Percentiles rank a stretch among this genome's conserved stretches.
Conservation (phyloP, 176 grass and related monocot species). For the Triticum aestivum region DNA sequence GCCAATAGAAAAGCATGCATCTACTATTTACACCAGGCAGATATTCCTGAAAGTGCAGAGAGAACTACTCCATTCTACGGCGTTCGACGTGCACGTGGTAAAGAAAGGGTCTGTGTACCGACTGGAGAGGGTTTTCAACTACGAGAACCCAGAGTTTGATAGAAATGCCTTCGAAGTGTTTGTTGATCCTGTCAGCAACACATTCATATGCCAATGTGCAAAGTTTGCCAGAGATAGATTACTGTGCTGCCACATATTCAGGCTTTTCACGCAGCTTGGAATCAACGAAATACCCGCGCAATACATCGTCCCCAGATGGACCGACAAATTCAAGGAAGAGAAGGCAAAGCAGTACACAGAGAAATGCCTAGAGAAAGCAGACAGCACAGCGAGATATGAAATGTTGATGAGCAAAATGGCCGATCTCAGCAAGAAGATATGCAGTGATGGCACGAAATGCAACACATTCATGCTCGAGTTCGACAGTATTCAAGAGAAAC, state of each 20-base stretch:
- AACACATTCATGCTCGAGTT: not conserved
- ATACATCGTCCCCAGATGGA: constrained; percentile 40
- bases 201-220: constrained; percentile 19
- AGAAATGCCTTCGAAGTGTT: constrained; percentile 10
- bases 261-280: constrained; percentile 20
- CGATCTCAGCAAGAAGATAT: not conserved
- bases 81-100: constrained; percentile 8
- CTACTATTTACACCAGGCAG: constrained; percentile 20
- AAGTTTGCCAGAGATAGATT: constrained; percentile 28
- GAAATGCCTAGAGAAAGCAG: not conserved
- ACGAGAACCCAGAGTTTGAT: not conserved
- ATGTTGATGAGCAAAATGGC: not conserved
- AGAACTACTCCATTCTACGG: constrained; percentile 14
- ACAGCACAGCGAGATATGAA: not conserved
- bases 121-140: constrained; percentile 11
- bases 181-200: not conserved
- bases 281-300: constrained; percentile 2
- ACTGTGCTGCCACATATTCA: constrained; percentile 33
- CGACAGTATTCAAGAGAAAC: not conserved
- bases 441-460: not conserved
- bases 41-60: constrained; percentile 30
- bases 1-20: constrained; percentile 18
- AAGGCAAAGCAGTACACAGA: not conserved
- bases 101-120: not conserved
- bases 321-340: not conserved